These are phyloP conservation scores for Quercus tomentella DNA, from an alignment of 331 rosid genomes.

Conservation along the genomic window DNA sequence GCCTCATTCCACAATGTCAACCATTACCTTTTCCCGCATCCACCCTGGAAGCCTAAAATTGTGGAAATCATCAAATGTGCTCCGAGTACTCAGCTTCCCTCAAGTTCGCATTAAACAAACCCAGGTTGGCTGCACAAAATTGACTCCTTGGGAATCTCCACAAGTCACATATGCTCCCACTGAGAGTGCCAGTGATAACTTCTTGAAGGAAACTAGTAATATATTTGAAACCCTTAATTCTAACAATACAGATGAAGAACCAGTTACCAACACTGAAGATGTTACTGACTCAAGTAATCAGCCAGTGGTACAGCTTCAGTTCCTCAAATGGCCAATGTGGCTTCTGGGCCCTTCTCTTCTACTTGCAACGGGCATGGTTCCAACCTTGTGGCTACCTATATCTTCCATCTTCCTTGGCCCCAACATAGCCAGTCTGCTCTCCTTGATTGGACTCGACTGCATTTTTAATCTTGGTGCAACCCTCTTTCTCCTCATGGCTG, in stretches of 20 bases:
- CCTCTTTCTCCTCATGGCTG: slow-evolving; percentile 95
- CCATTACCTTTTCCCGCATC: slow-evolving; percentile 16
- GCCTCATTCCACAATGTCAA: slow-evolving; percentile 21
- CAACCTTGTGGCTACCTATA: slow-evolving; percentile 84
- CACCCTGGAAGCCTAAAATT: slow-evolving; percentile 26
- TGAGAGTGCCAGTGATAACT: slow-evolving; percentile 29
- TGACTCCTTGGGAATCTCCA: slow-evolving; percentile 69
- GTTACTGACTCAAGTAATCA: slow-evolving; percentile 28
- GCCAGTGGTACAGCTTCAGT: slow-evolving; percentile 42
- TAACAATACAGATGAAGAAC: slow-evolving; percentile 33
- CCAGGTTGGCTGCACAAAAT: slow-evolving; percentile 49
- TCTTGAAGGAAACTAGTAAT: slow-evolving; percentile 43
- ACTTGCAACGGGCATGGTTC: slow-evolving; percentile 72
- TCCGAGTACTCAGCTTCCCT: slow-evolving; percentile 25
- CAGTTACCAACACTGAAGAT: slow-evolving; percentile 29
- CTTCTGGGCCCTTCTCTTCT: slow-evolving; percentile 82
- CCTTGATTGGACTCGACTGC: slow-evolving; percentile 90
- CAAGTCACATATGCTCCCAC: slow-evolving; percentile 50
- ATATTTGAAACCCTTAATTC: slow-evolving; percentile 60
- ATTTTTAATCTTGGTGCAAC: slow-evolving; percentile 82
- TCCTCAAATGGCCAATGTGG: slow-evolving; percentile 93
- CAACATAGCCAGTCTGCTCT: slow-evolving; percentile 77
- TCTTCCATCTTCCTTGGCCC: slow-evolving; percentile 82
- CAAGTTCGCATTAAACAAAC: slow-evolving; percentile 25
- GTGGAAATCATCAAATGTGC: slow-evolving; percentile 30